Conservation (phyloP, 2,329 filamentous ascomycete genomes). For the Cladosporium sp. region DNA sequence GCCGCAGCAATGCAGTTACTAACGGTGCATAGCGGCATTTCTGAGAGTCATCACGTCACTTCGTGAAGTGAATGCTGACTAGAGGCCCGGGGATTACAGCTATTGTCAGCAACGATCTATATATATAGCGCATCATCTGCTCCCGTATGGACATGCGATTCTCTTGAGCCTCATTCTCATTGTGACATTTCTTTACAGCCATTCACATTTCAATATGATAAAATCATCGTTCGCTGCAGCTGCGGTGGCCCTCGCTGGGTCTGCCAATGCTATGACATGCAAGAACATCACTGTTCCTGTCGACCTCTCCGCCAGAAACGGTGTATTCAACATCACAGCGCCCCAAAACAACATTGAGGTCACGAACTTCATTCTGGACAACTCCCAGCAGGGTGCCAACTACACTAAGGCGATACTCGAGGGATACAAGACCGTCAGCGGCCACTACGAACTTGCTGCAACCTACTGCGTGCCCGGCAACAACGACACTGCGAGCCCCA, state of each 20-base stretch:
- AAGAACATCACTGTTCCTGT: constrained; percentile 55
- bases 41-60: not conserved
- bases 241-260: constrained; percentile 19
- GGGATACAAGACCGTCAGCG: constrained; percentile 51
- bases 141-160: no score
- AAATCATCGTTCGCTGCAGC: constrained; percentile 20
- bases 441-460: constrained; percentile 55
- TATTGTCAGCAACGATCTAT: no score
- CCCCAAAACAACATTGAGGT: constrained; percentile 52
- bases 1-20: not conserved
- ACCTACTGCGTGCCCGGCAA: constrained; percentile 56
- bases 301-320: constrained; percentile 51
- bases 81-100: not conserved
- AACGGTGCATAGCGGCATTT: not conserved
- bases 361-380: constrained; percentile 51
- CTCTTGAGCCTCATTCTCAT: no score
- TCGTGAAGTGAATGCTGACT: not conserved
- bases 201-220: constrained; percentile 19
- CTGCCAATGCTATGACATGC: constrained; percentile 34
- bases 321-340: constrained; percentile 47
- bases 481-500: constrained; percentile 19
- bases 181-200: no score
- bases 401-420: constrained; percentile 42
- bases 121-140: no score
- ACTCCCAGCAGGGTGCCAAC: constrained; percentile 49